phyloP scores from a whole-genome alignment of 108 stramenopile species.

The Conticribra weissflogii region DNA sequence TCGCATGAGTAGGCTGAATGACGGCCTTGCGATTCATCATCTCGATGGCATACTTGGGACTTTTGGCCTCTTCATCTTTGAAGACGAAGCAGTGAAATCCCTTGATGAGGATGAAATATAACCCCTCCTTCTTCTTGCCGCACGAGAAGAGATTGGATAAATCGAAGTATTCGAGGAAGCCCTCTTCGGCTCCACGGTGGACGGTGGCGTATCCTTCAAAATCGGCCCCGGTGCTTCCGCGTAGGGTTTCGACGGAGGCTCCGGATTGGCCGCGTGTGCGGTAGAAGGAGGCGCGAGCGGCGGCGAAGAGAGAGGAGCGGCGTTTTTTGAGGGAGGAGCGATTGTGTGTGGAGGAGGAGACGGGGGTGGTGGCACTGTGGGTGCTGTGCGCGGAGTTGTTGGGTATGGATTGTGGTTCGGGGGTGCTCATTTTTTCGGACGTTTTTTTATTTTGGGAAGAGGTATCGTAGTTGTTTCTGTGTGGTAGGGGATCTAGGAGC shows the following conservation, averaged over 20 bases:
- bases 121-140: conserved; percentile 32
- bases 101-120: conserved; percentile 71
- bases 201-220: conserved; percentile 78
- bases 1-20: conserved; percentile 26
- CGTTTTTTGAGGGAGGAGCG: conserved; percentile 1
- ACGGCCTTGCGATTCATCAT: conserved; percentile 57
- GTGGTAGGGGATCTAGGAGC: too few species aligned
- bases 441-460: too few species aligned
- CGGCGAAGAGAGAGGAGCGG: conserved; percentile 40
- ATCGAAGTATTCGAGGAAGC: conserved; percentile 16
- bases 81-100: conserved; percentile 84
- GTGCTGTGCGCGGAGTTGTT: background rate
- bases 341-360: background rate
- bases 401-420: too few species aligned
- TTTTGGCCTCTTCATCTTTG: conserved; percentile 43
- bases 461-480: too few species aligned
- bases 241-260: conserved; percentile 68
- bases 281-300: conserved; percentile 37
- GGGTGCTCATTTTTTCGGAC: too few species aligned
- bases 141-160: conserved; percentile 24
- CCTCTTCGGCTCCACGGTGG: conserved; percentile 51
- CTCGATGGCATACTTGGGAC: conserved; percentile 83
- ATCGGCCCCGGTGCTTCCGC: conserved; percentile 75
- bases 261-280: conserved; percentile 68
- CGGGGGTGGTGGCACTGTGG: background rate